Percentiles rank a stretch among this genome's conserved stretches.
Conservation (phyloP, 768 basidiomycete species). For the Atractiella rhizophila region DNA sequence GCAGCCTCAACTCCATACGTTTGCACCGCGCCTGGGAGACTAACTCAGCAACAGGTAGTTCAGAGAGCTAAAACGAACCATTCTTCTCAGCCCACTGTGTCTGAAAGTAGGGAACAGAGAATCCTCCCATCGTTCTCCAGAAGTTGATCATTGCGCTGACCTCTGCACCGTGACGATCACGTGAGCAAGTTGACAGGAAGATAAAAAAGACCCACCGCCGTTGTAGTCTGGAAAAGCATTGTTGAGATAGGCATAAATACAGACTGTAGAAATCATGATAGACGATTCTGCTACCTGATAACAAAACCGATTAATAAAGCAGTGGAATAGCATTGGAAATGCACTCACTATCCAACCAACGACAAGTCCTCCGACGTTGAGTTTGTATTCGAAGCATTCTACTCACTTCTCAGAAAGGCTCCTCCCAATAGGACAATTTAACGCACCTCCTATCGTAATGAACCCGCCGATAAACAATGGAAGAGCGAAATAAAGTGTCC, state of each 20-base stretch:
- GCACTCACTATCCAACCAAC: constrained; percentile 45
- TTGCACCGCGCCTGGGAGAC: no score
- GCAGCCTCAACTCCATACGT: constrained; percentile 40
- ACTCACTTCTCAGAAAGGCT: background rate
- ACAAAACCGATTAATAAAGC: background rate
- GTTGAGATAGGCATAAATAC: constrained; percentile 28
- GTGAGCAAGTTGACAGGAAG: background rate
- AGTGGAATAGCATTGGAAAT: constrained; percentile 22
- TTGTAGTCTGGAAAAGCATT: background rate
- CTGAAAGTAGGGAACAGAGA: constrained; percentile 41
- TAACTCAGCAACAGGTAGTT: no score
- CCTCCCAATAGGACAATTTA: constrained; percentile 23
- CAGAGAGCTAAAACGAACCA: constrained; percentile 25
- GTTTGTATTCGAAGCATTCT: constrained; percentile 7
- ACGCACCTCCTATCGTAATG: constrained; percentile 31
- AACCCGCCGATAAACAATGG: constrained; percentile 40
- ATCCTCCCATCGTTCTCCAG: constrained; percentile 27
- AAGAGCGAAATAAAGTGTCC: constrained; percentile 37
- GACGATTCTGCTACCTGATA: background rate
- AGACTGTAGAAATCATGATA: constrained; percentile 36
- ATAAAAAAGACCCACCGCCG: constrained; percentile 8
- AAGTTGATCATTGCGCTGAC: constrained; percentile 38
- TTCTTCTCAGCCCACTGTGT: constrained; percentile 37
- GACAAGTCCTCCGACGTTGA: constrained; percentile 24
- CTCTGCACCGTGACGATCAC: constrained; percentile 26